Evolutionary conservation across 139 green algal species (phyloP).

Genomic region (Coelastrella sp.): DNA sequence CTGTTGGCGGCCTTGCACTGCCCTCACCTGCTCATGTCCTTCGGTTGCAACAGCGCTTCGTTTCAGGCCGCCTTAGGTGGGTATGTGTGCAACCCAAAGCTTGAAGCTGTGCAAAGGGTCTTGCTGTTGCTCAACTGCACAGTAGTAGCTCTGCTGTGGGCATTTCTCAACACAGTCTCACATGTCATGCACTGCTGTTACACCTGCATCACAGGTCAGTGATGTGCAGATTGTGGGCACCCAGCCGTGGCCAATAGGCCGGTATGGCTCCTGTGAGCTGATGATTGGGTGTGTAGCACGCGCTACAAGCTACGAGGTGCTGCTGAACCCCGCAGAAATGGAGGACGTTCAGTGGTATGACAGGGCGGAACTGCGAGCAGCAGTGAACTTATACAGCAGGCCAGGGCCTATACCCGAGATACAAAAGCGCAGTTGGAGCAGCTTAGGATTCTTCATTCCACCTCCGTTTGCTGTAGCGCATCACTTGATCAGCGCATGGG

Average conservation of each 20-base stretch:
- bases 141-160: too few relatives aligned
- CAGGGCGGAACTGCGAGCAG: conserved; percentile 60
- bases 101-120: too few relatives aligned
- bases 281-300: conserved; percentile 92
- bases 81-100: too few relatives aligned
- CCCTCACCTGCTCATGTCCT: too few relatives aligned
- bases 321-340: conserved; percentile 80
- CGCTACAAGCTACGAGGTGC: conserved; percentile 67
- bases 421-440: conserved; percentile 56
- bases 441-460: conserved; percentile 81
- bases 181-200: too few relatives aligned
- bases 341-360: conserved; percentile 83
- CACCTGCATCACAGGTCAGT: conserved; percentile 3
- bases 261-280: conserved; percentile 77
- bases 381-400: conserved; percentile 55
- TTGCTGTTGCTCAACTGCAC: too few relatives aligned
- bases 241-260: conserved; percentile 86
- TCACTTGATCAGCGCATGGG: conserved; percentile 82
- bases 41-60: too few relatives aligned
- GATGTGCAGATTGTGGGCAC: conserved; percentile 65
- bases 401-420: conserved; percentile 42
- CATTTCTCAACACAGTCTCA: too few relatives aligned
- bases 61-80: too few relatives aligned
- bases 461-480: conserved; percentile 86
- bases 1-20: too few relatives aligned